Base-by-base conservation (phyloP, 345 rosid species). In the Odontarrhena argentea region DNA sequence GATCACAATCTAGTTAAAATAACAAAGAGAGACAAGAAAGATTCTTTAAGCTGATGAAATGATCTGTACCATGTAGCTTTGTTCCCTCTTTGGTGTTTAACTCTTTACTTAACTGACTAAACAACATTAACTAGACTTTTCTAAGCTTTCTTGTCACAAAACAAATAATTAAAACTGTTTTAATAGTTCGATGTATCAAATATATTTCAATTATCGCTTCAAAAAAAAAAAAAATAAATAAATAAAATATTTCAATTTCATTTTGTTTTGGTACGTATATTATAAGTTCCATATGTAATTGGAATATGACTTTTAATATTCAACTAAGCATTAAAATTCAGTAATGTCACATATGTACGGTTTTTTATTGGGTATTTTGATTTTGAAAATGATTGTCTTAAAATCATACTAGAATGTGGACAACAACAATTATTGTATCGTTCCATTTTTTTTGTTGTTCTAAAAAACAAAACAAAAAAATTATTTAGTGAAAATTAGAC, bases 21-120 rank as follows among this genome's bases (percentile, higher is more conserved):
- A 18, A 32, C 47, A 55, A 74, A 68, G 46, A 74, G 65, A 65
- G 74, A 74, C 74, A 74, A 68, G 25, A 55, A 68, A 74, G 74
- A 63, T 74, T 62, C 70, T 74, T 15, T 53, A 73, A 53, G 55
- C 65, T 68, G 55, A 62, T 74, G 60, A 42, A 18, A 63, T 68
- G 69, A 74, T 74, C 74, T 74, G 78, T 68, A 68, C 69, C 78
- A 74, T 74, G 78, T 74, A 74, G 65, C 73, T 48, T 32, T 68
- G 69, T 74, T 50, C 69, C 74, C 74, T 63, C 35, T 68, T 47
- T 60, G 53, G 46, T 61, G 68, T 67, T 67, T 37, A 67, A 51
- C 43, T 45, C 45, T 43, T 50, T 59, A 66, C 62, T 66, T 68
- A 74, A 62, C 65, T 74, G 43, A 37, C 55, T 53, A 11, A 74